phyloP scores from a whole-genome alignment of 2,329 filamentous ascomycete genomes.

The Ceratocystis albifundus region DNA sequence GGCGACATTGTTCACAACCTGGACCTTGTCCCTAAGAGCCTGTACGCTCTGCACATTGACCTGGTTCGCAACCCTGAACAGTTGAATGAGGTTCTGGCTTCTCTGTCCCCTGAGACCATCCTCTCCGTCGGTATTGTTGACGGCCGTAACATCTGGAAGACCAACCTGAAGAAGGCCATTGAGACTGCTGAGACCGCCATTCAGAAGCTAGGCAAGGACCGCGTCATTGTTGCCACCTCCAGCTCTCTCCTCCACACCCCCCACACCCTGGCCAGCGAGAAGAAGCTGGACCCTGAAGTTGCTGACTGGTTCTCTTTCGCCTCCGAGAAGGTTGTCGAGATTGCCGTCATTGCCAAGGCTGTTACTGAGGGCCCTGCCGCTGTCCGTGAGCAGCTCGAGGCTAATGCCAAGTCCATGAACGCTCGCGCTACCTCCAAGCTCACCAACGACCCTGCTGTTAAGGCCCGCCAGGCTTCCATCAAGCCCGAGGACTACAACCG shows the following conservation, averaged over 20 bases:
- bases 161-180: conserved; percentile 92
- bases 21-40: conserved; percentile 66
- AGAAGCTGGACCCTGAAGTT: conserved; percentile 90
- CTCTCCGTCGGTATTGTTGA: conserved; percentile 96
- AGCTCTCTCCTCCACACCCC: conserved; percentile 97
- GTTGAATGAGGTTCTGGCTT: conserved; percentile 69
- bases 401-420: conserved; percentile 90
- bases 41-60: conserved; percentile 86
- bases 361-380: conserved; percentile 83
- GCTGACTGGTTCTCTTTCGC: conserved; percentile 98
- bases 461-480: conserved; percentile 87
- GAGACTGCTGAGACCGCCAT: conserved; percentile 80
- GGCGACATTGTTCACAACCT: conserved; percentile 99
- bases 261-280: conserved; percentile 95
- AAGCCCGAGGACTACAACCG: conserved; percentile 78
- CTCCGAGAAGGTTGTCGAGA: conserved; percentile 82
- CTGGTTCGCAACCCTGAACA: conserved; percentile 98
- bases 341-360: conserved; percentile 90
- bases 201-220: conserved; percentile 92
- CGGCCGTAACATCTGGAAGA: conserved; percentile 99
- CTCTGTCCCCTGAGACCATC: conserved; percentile 77
- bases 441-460: conserved; percentile 95
- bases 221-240: conserved; percentile 92
- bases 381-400: conserved; percentile 80
- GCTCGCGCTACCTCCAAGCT: conserved; percentile 82